Base-by-base conservation (phyloP, 1,139 yeast genomes). In the Spathaspora sp. region DNA sequence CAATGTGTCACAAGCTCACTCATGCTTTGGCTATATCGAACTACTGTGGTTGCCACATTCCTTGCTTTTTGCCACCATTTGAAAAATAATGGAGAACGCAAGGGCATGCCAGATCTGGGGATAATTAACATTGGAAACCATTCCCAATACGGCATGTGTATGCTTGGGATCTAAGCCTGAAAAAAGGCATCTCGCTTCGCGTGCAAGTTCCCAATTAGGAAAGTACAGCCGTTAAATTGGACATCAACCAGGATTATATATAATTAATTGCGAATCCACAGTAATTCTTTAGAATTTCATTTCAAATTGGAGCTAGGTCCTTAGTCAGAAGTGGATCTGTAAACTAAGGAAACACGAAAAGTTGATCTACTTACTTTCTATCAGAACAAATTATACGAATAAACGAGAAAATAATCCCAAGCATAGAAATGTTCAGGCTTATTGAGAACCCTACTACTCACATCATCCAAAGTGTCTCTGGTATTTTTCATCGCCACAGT, bases 201-300 rank as follows among this genome's bases (percentile, higher is more conserved):
- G 7, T 15, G 3, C 4, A 31, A 9, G 7, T 31, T 31, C 36
- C 36, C 36, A 31, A 31, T 31, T 31, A 31, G 36, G 36, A 31
- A 31, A 31, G 36, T 13, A 9, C 10, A 31, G 7, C 36, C 18
- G 10, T 6, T 8, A 9, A 31, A n/a, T 31, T 13, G 18, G 5
- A n/a, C 15, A 31, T n/a, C 16, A 6, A 2, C 10, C 9, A 9
- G 10, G 2, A 6, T 13, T 15, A 31, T 31, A 31, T 31, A 31
- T 31, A 31, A 31, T 31, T 31, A 31, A 31, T 31, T 31, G 36
- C 36, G 17, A 31, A 31, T 31, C 36, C 36, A 31, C 36, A 31
- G 36, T 31, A 29, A 29, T 15, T 31, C 16, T 31, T 31, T 18
- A 31, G 10, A 31, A n/a, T 31, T 13, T 31, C 36, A 15, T 6